These are phyloP conservation scores for Tillandsia leiboldiana DNA, from an alignment of 176 grass and related monocot species.

Conservation along the genomic window DNA sequence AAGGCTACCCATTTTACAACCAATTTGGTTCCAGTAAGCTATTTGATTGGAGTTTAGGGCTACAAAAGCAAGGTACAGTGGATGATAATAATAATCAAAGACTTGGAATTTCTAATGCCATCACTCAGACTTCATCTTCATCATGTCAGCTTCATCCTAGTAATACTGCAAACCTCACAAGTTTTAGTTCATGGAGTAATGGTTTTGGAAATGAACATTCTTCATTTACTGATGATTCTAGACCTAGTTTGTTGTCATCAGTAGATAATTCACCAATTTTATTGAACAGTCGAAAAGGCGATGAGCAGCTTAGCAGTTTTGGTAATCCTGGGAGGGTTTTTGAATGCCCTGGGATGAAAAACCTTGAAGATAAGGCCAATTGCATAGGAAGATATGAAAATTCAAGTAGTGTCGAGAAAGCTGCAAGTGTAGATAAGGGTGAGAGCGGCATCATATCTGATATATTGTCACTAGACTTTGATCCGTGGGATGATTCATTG, in stretches of 20 bases:
- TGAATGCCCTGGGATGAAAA: conserved; percentile 27
- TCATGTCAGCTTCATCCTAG: conserved; percentile 17
- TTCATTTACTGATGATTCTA: conserved; percentile 9
- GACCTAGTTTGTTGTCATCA: conserved; percentile 15
- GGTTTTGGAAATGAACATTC: conserved; percentile 18
- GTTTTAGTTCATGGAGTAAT: conserved; percentile 24
- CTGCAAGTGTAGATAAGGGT: conserved; percentile 58
- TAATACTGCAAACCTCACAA: conserved; percentile 1
- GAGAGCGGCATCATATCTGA: conserved; percentile 82
- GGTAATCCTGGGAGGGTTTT: conserved; percentile 26
- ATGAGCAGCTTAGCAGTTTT: conserved; percentile 23
- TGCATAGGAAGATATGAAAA: conserved; percentile 25
- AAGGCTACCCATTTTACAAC: conserved; percentile 17
- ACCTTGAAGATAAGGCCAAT: conserved; percentile 22
- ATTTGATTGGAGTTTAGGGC: conserved; percentile 32
- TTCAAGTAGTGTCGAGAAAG: conserved; percentile 38
- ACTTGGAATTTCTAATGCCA: conserved; percentile 18
- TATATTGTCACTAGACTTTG: conserved; percentile 76
- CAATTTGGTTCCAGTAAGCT: conserved; percentile 29
- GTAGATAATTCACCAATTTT: conserved; percentile 15
- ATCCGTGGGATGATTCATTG: conserved; percentile 83
- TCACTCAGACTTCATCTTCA: conserved; percentile 18
- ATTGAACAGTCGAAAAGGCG: conserved; percentile 29
- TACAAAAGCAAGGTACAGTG: conserved; percentile 17
- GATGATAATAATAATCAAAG: conserved; percentile 12